Evolutionary conservation across 2,329 filamentous ascomycete genomes (phyloP).

Genomic region (Leptoxyphium fumago): DNA sequence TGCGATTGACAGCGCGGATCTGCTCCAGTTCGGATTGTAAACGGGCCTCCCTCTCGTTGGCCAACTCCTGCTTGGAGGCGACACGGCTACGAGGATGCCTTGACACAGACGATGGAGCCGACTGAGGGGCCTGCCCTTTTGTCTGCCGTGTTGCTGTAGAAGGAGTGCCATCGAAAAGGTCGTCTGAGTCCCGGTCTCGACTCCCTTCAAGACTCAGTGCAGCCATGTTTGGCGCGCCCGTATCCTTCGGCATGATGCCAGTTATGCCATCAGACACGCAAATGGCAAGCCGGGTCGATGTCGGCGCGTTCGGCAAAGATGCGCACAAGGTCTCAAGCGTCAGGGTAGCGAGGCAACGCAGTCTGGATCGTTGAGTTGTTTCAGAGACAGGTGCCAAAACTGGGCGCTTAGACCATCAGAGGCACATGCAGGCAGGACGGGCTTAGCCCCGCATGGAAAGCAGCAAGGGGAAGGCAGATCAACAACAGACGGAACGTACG

Average conservation of each 20-base stretch:
- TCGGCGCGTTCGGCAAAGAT: too few relatives aligned
- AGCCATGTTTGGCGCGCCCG: slow-evolving; percentile 14
- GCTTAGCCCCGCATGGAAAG: too few relatives aligned
- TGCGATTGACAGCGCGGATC: slow-evolving; percentile 72
- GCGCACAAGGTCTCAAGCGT: too few relatives aligned
- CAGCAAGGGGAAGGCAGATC: too few relatives aligned
- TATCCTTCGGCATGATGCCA: not conserved
- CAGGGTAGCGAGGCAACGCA: too few relatives aligned
- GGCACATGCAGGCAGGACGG: too few relatives aligned
- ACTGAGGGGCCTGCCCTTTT: slow-evolving; percentile 10
- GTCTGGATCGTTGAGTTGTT: too few relatives aligned
- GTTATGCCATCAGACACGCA: not conserved
- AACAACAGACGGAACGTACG: not conserved
- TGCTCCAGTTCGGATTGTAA: slow-evolving; percentile 68
- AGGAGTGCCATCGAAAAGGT: slow-evolving; percentile 42
- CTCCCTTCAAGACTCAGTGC: slow-evolving; percentile 36
- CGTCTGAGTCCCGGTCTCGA: slow-evolving; percentile 34
- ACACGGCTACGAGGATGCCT: slow-evolving; percentile 21
- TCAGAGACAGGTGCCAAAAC: too few relatives aligned
- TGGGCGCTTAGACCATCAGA: too few relatives aligned
- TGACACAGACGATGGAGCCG: slow-evolving; percentile 19
- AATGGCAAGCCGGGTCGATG: too few relatives aligned
- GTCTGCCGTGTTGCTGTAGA: slow-evolving; percentile 17
- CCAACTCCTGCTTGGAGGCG: not conserved
- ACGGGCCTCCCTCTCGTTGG: slow-evolving; percentile 51